Evolutionary conservation across 1,284 basidiomycete genomes (phyloP).

Genomic region (Naganishia albida): DNA sequence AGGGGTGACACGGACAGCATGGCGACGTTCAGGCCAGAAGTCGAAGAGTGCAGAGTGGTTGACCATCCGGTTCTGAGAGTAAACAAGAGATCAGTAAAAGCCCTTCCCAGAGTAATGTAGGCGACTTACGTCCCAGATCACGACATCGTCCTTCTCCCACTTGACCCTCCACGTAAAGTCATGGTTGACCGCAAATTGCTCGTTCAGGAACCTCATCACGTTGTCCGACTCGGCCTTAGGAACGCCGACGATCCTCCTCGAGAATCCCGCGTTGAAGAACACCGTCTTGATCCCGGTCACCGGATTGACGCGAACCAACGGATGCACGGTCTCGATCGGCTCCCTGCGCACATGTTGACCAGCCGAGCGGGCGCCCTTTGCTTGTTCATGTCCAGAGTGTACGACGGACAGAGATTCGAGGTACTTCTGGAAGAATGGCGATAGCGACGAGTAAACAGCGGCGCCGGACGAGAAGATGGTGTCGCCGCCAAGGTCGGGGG

Average conservation of each 20-base stretch:
- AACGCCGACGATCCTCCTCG: constrained; percentile 68
- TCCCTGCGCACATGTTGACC: constrained; percentile 67
- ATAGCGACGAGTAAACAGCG: constrained; percentile 70
- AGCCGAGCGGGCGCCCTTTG: constrained; percentile 61
- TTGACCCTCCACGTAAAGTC: constrained; percentile 56
- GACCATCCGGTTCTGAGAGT: constrained; percentile 57
- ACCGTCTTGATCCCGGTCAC: constrained; percentile 52
- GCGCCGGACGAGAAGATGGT: constrained; percentile 60
- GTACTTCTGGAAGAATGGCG: constrained; percentile 65
- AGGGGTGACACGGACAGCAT: constrained; percentile 77
- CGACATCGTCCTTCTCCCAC: constrained; percentile 51
- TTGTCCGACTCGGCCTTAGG: constrained; percentile 77
- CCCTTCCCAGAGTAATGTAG: neutral
- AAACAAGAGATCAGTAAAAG: neutral
- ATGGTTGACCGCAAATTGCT: constrained; percentile 66
- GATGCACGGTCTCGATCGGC: constrained; percentile 66
- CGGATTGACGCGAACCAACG: constrained; percentile 55
- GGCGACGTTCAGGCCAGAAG: constrained; percentile 71
- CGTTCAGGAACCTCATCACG: constrained; percentile 69
- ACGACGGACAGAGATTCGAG: constrained; percentile 69
- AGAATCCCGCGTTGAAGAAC: constrained; percentile 55
- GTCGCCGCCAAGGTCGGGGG: constrained; percentile 72
- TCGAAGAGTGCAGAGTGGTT: constrained; percentile 71
- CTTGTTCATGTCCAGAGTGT: constrained; percentile 67
- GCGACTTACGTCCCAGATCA: constrained; percentile 35